Conservation (phyloP, 192 early-diverging fungal genomes). For the Coemansia sp. region DNA sequence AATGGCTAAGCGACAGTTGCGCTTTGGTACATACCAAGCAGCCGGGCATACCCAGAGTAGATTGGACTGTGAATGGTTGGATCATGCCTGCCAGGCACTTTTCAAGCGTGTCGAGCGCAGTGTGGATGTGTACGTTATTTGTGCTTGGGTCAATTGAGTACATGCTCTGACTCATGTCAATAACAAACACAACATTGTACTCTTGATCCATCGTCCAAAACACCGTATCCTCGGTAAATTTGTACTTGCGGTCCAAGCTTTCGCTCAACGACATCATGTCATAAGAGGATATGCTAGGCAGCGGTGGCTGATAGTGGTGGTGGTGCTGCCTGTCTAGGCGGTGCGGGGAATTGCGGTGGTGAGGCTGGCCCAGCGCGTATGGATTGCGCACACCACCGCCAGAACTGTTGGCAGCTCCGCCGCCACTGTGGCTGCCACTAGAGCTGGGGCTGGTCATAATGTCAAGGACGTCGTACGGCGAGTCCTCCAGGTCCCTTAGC, state of each 20-base stretch:
- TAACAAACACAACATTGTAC: conserved; percentile 54
- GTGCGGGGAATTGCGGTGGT: conserved; percentile 17
- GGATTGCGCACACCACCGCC: conserved; percentile 12
- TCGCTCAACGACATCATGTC: conserved; percentile 25
- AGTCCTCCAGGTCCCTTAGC: conserved; percentile 38
- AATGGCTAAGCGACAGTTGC: background rate
- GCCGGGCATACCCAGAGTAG: conserved; percentile 32
- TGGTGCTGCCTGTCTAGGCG: conserved; percentile 14
- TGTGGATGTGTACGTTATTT: conserved; percentile 43
- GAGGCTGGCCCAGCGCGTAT: conserved; percentile 3
- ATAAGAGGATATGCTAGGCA: conserved; percentile 2
- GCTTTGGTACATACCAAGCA: conserved; percentile 25
- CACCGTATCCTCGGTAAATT: conserved; percentile 50
- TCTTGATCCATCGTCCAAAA: conserved; percentile 44
- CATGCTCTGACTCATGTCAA: conserved; percentile 58
- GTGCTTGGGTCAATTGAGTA: conserved; percentile 53
- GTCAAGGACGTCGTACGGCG: conserved; percentile 32
- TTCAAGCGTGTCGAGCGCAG: conserved; percentile 51
- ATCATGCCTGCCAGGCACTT: conserved; percentile 54
- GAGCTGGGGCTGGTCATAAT: conserved; percentile 13
- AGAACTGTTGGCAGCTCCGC: background rate
- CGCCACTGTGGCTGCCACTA: background rate
- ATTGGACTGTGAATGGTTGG: conserved; percentile 40
- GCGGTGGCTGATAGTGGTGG: background rate
- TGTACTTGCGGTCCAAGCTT: conserved; percentile 47